Evolutionary conservation across 1,139 yeast species (phyloP).

Genomic region (Pichia sp.): DNA sequence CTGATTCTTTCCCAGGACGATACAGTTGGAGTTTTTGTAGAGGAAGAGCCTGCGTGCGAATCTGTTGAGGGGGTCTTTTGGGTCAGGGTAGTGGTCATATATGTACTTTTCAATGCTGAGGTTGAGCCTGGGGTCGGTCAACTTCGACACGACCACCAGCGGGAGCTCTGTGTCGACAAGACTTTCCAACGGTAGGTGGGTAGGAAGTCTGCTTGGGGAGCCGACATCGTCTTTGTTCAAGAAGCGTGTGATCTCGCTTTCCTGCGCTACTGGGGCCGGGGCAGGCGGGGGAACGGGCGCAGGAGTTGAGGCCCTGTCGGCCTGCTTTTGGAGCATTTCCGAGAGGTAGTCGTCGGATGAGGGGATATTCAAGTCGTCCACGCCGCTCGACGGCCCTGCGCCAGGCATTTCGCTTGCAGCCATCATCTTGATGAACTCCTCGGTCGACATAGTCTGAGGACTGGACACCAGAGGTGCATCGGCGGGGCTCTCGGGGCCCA

Average conservation of each 20-base stretch:
- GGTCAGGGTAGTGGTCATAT: slow-evolving; percentile 59
- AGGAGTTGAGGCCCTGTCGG: not conserved
- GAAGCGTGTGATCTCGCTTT: not conserved
- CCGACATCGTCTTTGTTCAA: slow-evolving; percentile 17
- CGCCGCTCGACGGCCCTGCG: not conserved
- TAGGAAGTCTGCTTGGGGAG: slow-evolving; percentile 10
- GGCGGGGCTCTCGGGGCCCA: too few relatives aligned
- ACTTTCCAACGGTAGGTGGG: slow-evolving; percentile 30
- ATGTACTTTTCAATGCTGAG: slow-evolving; percentile 80
- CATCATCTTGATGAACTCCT: slow-evolving; percentile 21
- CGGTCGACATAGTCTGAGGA: slow-evolving; percentile 25
- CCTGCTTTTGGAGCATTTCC: not conserved
- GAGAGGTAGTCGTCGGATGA: slow-evolving; percentile 8
- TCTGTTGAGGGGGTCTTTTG: slow-evolving; percentile 18
- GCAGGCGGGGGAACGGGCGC: not conserved
- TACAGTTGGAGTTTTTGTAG: slow-evolving; percentile 77
- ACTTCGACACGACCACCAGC: slow-evolving; percentile 38
- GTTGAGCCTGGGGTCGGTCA: slow-evolving; percentile 65
- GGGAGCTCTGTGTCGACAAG: slow-evolving; percentile 27
- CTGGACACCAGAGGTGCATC: not conserved
- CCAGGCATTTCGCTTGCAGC: slow-evolving; percentile 4
- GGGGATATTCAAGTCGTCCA: not conserved
- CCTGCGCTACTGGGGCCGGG: too few relatives aligned
- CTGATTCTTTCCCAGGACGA: slow-evolving; percentile 94
- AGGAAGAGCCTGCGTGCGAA: slow-evolving; percentile 54